phyloP scores from a whole-genome alignment of 176 grass and related monocot species.

The Olyra latifolia region DNA sequence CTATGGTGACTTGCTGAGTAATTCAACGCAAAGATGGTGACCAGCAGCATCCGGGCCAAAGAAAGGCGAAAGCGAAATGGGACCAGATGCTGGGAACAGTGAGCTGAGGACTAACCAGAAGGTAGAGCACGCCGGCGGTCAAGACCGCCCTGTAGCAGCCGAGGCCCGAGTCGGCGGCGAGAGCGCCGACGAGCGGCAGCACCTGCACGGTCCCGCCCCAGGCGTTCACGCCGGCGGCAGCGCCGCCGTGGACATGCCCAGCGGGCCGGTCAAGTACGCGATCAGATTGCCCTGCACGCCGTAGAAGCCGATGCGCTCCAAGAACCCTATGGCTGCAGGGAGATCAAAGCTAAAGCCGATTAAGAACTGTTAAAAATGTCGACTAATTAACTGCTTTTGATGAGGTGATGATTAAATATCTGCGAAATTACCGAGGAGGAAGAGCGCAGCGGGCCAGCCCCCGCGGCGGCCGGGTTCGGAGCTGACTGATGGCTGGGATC shows the following conservation, averaged over 20 bases:
- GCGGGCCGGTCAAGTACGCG: conserved; percentile 67
- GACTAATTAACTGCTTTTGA: no score
- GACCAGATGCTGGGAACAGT: background rate
- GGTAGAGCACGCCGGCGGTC: conserved; percentile 41
- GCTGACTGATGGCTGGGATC: background rate
- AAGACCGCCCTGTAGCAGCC: conserved; percentile 50
- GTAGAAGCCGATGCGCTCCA: conserved; percentile 58
- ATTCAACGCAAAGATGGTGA: no score
- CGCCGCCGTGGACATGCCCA: conserved; percentile 43
- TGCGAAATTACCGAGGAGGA: background rate
- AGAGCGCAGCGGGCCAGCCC: conserved; percentile 2
- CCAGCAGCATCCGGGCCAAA: background rate
- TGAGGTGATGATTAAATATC: no score
- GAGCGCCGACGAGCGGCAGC: conserved; percentile 60
- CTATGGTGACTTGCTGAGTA: no score
- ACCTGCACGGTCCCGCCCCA: conserved; percentile 49
- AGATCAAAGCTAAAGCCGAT: background rate
- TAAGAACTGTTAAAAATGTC: background rate
- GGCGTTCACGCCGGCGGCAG: conserved; percentile 41
- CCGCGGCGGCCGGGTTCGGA: background rate
- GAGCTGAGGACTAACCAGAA: conserved; percentile 39
- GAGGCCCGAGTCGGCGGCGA: conserved; percentile 56
- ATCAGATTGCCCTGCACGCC: conserved; percentile 68
- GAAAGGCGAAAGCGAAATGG: background rate
- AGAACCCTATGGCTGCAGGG: conserved; percentile 42